Conservation (phyloP, 805 yeast genomes). For the Candida argentea region DNA sequence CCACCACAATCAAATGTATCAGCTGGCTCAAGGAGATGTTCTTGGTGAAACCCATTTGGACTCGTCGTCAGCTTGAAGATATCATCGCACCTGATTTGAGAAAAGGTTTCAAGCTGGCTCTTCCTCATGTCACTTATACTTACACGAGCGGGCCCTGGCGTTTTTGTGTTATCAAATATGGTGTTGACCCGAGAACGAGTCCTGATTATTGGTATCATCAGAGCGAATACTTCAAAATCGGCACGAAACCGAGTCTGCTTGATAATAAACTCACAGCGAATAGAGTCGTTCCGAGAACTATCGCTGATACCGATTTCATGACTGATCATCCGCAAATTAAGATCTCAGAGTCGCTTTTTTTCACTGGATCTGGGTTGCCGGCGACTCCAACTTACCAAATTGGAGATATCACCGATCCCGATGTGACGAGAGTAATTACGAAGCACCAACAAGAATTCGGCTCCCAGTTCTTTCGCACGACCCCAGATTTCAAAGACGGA, state of each 20-base stretch:
- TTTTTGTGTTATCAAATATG: constrained; percentile 69
- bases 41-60: constrained; percentile 72
- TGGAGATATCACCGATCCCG: constrained; percentile 66
- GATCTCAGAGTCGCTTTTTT: constrained; percentile 36
- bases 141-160: constrained; percentile 94
- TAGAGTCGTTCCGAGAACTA: constrained; percentile 18
- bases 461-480: constrained; percentile 22
- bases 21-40: constrained; percentile 40
- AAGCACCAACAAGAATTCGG: constrained; percentile 18
- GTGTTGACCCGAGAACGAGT: constrained; percentile 63
- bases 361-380: constrained; percentile 67
- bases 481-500: constrained; percentile 54
- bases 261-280: constrained; percentile 3
- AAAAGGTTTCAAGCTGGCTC: constrained; percentile 53
- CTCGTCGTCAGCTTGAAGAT: constrained; percentile 59
- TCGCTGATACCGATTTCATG: constrained; percentile 5
- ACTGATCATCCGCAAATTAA: constrained; percentile 7
- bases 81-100: constrained; percentile 39
- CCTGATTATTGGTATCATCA: constrained; percentile 54
- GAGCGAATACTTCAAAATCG: constrained; percentile 71
- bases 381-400: constrained; percentile 64
- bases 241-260: constrained; percentile 10
- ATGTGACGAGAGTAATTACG: constrained; percentile 37
- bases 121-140: constrained; percentile 77
- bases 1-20: constrained; percentile 32